Base-by-base conservation (phyloP, 352 stramenopile species). In the Plasmopara muralis region DNA sequence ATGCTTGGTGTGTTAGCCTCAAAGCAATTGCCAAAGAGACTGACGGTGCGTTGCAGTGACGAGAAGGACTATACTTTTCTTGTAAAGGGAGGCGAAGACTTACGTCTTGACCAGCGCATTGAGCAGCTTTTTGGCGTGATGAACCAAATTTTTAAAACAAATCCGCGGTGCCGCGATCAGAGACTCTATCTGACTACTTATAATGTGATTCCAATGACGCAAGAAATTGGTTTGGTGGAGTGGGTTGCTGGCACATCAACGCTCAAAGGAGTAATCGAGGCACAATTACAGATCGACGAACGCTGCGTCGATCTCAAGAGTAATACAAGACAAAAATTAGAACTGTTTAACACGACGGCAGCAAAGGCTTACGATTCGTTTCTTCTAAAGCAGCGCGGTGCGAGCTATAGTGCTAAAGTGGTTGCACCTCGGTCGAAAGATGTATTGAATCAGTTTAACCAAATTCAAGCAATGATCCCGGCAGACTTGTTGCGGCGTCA, bases 121-220 rank as follows among this genome's bases (percentile, higher is more conserved):
- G 83, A 97, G 53, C 86, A 96, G 53, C 62, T 97, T 4, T 97
- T 97, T 66, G 78, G 79, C 16, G 75, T 95, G 18, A 96, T 97
- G 83, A 97, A 97, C 55, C 71, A 85, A 43, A 83, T 96, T 43
- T 69, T 97, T 12, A 53, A 72, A 18, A 64, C 68, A 34, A 64
- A 93, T 31, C 60, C 77, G 6, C 61, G 65, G 1, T 95, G 87
- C 18, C 71, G 71, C 31, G 79, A 89, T 18, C 60, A 81, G 18
- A 69, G 71, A 39, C 56, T 96, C 31, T 66, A 57, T 16, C 79
- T 78, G 6, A 73, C 57, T 42, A 97, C 85, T 4, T 96, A 95
- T 64, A 80, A 91, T 28, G 83, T 93, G 43, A 82, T 94, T 43
- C 85, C 83, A 25, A 92, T 94, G 82, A 93, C 83, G 3, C 68